These are phyloP conservation scores for Erigeron philadelphicus DNA, from an alignment of 140 eudicot genomes.

Conservation along the genomic window DNA sequence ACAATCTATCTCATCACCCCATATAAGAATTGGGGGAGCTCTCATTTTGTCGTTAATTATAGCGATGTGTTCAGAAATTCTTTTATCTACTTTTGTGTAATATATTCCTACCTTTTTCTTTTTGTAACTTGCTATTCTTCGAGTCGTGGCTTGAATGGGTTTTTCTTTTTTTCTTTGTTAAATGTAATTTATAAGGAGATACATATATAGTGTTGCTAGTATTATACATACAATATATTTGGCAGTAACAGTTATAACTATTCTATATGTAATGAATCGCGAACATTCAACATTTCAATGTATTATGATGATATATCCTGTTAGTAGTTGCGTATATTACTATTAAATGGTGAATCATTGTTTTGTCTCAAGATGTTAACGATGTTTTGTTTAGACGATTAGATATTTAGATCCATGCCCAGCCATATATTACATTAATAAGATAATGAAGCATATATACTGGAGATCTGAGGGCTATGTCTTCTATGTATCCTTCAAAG, in stretches of 20 bases:
- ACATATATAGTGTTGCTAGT: constrained; percentile 7
- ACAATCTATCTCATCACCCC: constrained; percentile 12
- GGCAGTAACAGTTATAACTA: background rate
- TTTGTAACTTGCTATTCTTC: constrained; percentile 27
- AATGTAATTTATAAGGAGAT: constrained; percentile 27
- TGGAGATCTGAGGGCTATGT: background rate
- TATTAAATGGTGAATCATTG: too few species aligned
- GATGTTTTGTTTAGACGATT: too few species aligned
- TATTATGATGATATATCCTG: background rate
- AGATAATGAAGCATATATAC: background rate
- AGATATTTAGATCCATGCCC: too few species aligned
- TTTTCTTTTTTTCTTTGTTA: background rate
- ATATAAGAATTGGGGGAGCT: constrained; percentile 7
- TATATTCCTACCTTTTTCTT: background rate
- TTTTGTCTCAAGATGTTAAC: too few species aligned
- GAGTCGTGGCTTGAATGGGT: constrained; percentile 22
- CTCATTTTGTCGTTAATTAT: constrained; percentile 16
- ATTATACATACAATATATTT: constrained; percentile 18
- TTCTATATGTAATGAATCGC: background rate
- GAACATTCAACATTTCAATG: background rate
- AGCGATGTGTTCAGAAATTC: constrained; percentile 32
- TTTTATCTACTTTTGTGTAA: constrained; percentile 32
- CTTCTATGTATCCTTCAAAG: too few species aligned
- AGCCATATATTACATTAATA: too few species aligned
- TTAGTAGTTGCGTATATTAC: too few species aligned